Evolutionary conservation across 2,329 filamentous ascomycete species (phyloP).

Genomic region (Fusarium duplospermum): DNA sequence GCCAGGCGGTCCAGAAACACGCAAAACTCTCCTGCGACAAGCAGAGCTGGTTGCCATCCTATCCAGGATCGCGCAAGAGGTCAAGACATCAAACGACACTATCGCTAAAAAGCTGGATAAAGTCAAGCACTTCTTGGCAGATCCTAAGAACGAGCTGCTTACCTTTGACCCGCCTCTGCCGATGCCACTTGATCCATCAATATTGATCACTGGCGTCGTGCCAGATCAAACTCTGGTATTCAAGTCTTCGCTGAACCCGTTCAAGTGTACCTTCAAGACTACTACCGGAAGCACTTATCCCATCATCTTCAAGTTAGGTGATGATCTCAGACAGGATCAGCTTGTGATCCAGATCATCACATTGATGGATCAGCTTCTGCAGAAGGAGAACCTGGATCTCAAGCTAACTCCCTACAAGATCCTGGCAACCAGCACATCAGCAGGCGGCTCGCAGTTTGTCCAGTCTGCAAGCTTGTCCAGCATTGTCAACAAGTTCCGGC

Average conservation of each 20-base stretch:
- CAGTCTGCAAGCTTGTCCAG: slow-evolving; percentile 86
- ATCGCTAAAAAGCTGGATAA: slow-evolving; percentile 84
- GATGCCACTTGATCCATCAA: slow-evolving; percentile 86
- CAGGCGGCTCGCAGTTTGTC: slow-evolving; percentile 94
- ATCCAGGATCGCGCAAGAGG: slow-evolving; percentile 88
- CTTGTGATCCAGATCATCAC: slow-evolving; percentile 97
- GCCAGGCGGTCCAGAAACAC: slow-evolving; percentile 75
- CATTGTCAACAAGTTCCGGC: slow-evolving; percentile 85
- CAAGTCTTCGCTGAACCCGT: slow-evolving; percentile 92
- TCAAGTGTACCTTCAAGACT: slow-evolving; percentile 92
- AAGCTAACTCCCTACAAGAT: slow-evolving; percentile 97
- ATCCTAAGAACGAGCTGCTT: slow-evolving; percentile 90
- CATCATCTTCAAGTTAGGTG: slow-evolving; percentile 96
- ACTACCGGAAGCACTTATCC: slow-evolving; percentile 82
- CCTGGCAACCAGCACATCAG: slow-evolving; percentile 88
- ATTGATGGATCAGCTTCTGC: slow-evolving; percentile 94
- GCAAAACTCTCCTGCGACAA: slow-evolving; percentile 84
- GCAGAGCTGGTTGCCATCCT: slow-evolving; percentile 90
- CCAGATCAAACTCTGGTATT: slow-evolving; percentile 91
- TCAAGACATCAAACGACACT: slow-evolving; percentile 82
- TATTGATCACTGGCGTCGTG: slow-evolving; percentile 82
- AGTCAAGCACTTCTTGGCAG: slow-evolving; percentile 84
- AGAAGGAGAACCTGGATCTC: slow-evolving; percentile 95
- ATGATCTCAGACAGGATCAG: slow-evolving; percentile 96
- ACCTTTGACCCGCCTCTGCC: slow-evolving; percentile 87